Base-by-base conservation (phyloP, 1,139 yeast genomes). In the Nakaseomyces delphensis region DNA sequence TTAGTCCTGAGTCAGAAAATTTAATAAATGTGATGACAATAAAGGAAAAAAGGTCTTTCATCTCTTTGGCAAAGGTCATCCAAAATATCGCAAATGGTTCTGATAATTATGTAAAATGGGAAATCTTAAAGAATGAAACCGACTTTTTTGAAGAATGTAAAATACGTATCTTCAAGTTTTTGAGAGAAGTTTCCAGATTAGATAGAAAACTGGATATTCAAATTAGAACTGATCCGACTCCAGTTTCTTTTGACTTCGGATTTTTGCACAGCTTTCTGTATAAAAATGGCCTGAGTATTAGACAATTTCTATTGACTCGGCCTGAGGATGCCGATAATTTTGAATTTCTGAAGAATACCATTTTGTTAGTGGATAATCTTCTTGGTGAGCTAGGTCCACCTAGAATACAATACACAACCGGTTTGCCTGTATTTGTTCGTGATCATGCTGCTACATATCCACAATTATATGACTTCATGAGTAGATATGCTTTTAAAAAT, bases 11-110 rank as follows among this genome's bases (percentile, higher is more conserved):
- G 50, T 73, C 86, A 3, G 76, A 82, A 43, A 68, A 68, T 19
- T 68, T 76, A 27, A 63, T 69, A 4, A 64, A 60, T 21, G 52
- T 59, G 24, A 55, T 69, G 53, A 52, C 65, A 63, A 51, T 61
- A 6, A 71, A 68, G 27, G 77, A 80, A 9, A 81, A 87, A 51
- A 71, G 95, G 49, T 76, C 87, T 0, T 70, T 85, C 42, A 80
- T 91, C 55, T 80, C 84, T 48, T 65, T 91, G 39, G 97, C 95
- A 3, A 85, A 87, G 55, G 79, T 84, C 24, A 67, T 89, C 36
- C 98, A 91, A 64, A 79, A 83, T 52, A 74, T 89, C 67, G 96
- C 96, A 0, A 91, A 91, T 55, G 89, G 86, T 7, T 69, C 87
- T 0, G 66, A 74, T 36, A 65, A 70, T 2, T 66, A 79, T 14